These are phyloP conservation scores for Leccinellum rugosiceps DNA, from an alignment of 768 basidiomycete species.

Conservation along the genomic window DNA sequence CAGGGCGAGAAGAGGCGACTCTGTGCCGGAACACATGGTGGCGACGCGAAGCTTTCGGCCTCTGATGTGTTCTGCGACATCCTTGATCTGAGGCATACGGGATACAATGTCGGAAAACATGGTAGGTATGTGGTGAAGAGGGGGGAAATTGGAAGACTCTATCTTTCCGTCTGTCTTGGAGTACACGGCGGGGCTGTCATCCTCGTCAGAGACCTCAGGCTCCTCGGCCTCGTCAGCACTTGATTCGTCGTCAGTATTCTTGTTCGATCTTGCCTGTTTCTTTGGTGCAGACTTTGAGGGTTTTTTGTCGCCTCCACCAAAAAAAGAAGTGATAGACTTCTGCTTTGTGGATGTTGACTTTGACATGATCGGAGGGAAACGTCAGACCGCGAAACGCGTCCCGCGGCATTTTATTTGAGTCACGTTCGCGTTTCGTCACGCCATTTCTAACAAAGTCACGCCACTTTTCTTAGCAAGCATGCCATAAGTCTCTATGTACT, in stretches of 20 bases:
- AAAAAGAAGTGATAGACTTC: constrained; percentile 54
- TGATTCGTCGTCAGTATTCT: constrained; percentile 31
- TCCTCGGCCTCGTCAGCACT: constrained; percentile 35
- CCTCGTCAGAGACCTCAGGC: constrained; percentile 28
- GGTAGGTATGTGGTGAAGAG: constrained; percentile 64
- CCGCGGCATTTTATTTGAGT: constrained; percentile 17
- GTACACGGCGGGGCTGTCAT: constrained; percentile 32
- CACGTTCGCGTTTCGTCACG: constrained; percentile 24
- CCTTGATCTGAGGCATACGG: constrained; percentile 61
- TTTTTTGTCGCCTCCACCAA: constrained; percentile 37
- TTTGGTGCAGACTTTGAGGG: constrained; percentile 19
- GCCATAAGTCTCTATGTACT: too few species aligned
- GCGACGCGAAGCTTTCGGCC: constrained; percentile 90
- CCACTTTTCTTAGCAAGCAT: constrained; percentile 1
- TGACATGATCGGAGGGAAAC: constrained; percentile 39
- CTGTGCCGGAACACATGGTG: constrained; percentile 97
- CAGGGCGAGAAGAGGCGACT: constrained; percentile 88
- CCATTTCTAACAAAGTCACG: constrained; percentile 12
- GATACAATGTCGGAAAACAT: constrained; percentile 77
- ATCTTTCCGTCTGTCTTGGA: constrained; percentile 37
- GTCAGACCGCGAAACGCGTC: constrained; percentile 12
- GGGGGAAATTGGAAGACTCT: constrained; percentile 69
- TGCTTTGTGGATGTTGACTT: constrained; percentile 50
- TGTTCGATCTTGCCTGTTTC: constrained; percentile 31
- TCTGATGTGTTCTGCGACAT: constrained; percentile 59